These are phyloP conservation scores for Ceratocystis huliohia DNA, from an alignment of 2,329 filamentous ascomycete species.

Conservation along the genomic window DNA sequence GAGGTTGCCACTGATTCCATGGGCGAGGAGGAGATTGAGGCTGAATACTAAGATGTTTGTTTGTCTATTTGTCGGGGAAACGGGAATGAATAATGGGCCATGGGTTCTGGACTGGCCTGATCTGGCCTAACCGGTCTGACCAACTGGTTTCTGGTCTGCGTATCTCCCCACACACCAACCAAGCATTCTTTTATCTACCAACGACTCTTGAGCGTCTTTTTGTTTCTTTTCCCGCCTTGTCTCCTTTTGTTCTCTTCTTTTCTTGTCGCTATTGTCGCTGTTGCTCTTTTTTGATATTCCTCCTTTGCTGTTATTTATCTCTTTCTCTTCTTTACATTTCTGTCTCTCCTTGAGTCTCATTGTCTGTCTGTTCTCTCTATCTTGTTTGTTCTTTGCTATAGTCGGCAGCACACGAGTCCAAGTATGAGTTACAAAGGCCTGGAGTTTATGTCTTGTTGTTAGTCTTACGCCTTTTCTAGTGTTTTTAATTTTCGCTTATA, in stretches of 20 bases:
- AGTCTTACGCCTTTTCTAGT: not conserved
- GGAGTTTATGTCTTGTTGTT: constrained; percentile 15
- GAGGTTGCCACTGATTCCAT: constrained; percentile 93
- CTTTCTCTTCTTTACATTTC: not conserved
- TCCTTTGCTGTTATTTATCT: not conserved
- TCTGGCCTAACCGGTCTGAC: not conserved
- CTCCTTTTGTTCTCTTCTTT: not conserved
- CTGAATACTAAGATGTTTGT: constrained; percentile 64
- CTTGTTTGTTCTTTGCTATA: constrained; percentile 1
- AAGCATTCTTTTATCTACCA: constrained; percentile 6
- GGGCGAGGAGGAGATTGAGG: constrained; percentile 74
- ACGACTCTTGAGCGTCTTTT: not conserved
- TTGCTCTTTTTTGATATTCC: not conserved
- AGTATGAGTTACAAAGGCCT: constrained; percentile 19
- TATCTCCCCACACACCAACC: not conserved
- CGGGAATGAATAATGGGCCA: not conserved
- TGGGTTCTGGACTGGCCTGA: not conserved
- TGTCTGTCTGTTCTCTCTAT: constrained; percentile 2
- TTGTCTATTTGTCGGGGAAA: constrained; percentile 3
- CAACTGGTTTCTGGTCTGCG: not conserved
- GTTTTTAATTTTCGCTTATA: constrained; percentile 10
- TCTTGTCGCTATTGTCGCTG: not conserved
- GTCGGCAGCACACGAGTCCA: not conserved
- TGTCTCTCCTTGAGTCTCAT: not conserved
- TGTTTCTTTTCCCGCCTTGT: constrained; percentile 8